These are phyloP conservation scores for Rusavskia elegans DNA, from an alignment of 495 filamentous ascomycete genomes.

Conservation along the genomic window DNA sequence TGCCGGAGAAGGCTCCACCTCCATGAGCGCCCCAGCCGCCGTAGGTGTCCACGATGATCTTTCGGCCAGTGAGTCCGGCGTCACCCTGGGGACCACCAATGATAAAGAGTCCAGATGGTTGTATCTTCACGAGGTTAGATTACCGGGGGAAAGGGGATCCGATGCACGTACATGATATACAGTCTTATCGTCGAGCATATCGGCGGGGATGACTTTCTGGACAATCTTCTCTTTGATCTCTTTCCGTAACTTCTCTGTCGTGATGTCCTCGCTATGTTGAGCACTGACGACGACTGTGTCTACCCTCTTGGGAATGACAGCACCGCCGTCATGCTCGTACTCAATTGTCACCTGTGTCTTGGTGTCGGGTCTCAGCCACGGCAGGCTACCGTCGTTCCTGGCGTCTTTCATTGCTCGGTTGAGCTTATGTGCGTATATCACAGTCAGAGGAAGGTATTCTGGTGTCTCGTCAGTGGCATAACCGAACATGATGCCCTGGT, in stretches of 20 bases:
- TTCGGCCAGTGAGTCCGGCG: slow-evolving; percentile 94
- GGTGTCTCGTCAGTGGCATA: slow-evolving; percentile 99
- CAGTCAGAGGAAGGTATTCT: slow-evolving; percentile 84
- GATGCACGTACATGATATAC: slow-evolving; percentile 64
- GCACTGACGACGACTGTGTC: slow-evolving; percentile 95
- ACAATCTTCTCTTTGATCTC: slow-evolving; percentile 97
- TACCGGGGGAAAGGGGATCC: background rate
- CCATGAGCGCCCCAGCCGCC: slow-evolving; percentile 99
- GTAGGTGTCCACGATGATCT: slow-evolving; percentile 99
- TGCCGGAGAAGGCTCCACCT: slow-evolving; percentile 99
- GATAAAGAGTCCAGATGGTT: slow-evolving; percentile 96
- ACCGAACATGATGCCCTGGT: slow-evolving; percentile 99
- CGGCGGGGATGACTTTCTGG: slow-evolving; percentile 76
- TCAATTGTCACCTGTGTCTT: slow-evolving; percentile 99
- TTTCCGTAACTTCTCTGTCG: slow-evolving; percentile 83
- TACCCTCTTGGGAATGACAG: slow-evolving; percentile 79
- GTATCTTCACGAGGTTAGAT: slow-evolving; percentile 43
- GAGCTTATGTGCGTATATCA: slow-evolving; percentile 87
- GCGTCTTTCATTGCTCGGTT: slow-evolving; percentile 84
- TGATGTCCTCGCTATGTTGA: slow-evolving; percentile 79
- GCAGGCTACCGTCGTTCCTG: slow-evolving; percentile 68
- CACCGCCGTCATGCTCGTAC: slow-evolving; percentile 91
- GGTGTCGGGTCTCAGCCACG: slow-evolving; percentile 94
- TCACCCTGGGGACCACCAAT: slow-evolving; percentile 99
- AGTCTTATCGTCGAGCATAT: slow-evolving; percentile 83